Conservation (phyloP, 2,329 filamentous ascomycete species). For the Cercospora sp. region DNA sequence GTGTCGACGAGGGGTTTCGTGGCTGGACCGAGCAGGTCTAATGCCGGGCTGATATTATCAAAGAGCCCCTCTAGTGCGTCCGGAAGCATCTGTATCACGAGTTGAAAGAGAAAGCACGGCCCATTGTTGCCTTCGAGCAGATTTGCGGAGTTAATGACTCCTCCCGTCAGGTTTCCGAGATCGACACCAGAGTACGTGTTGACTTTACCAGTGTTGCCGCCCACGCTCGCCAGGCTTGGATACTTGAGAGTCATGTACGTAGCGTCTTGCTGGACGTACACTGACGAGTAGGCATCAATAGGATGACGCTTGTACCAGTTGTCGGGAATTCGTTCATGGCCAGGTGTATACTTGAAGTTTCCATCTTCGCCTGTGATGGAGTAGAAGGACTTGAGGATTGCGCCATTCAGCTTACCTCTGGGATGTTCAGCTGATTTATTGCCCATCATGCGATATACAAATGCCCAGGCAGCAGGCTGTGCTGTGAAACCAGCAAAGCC, state of each 20-base stretch:
- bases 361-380: slow-evolving; percentile 12
- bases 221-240: slow-evolving; percentile 19
- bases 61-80: slow-evolving; percentile 8
- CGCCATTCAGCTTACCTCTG: slow-evolving; percentile 19
- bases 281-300: slow-evolving; percentile 2
- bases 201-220: slow-evolving; percentile 27
- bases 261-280: slow-evolving; percentile 19
- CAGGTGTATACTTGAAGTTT: slow-evolving; percentile 22
- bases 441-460: slow-evolving; percentile 19
- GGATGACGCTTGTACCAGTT: slow-evolving; percentile 28
- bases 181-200: slow-evolving; percentile 31
- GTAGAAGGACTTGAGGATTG: slow-evolving; percentile 28
- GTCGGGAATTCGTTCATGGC: slow-evolving; percentile 18
- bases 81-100: slow-evolving; percentile 10
- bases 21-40: slow-evolving; percentile 2
- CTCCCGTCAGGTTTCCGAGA: slow-evolving; percentile 36
- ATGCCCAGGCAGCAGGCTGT: slow-evolving; percentile 14
- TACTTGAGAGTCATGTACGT: slow-evolving; percentile 10
- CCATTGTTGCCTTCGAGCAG: slow-evolving; percentile 22
- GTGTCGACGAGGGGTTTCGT: slow-evolving; percentile 8
- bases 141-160: slow-evolving; percentile 22
- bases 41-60: background rate
- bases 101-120: slow-evolving; percentile 24
- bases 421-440: slow-evolving; percentile 16
- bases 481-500: slow-evolving; percentile 18